Conservation (phyloP, 495 filamentous ascomycete genomes). For the Halenospora varia region DNA sequence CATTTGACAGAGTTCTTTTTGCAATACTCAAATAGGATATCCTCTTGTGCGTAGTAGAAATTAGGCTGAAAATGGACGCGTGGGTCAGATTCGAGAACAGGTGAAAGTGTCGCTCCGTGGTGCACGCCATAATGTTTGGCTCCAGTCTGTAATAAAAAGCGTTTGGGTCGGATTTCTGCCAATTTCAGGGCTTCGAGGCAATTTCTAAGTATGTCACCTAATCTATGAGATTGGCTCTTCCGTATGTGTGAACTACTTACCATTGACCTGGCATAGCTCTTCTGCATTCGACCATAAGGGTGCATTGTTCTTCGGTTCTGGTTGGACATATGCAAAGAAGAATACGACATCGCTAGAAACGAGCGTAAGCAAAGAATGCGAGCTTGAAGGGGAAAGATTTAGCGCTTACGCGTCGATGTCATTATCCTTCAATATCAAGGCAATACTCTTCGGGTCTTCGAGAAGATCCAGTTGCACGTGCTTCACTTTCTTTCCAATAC, state of each 20-base stretch:
- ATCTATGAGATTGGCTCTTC: neutral
- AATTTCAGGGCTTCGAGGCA: constrained; percentile 39
- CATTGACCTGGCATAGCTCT: constrained; percentile 39
- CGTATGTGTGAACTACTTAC: constrained; percentile 41
- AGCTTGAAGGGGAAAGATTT: too few species aligned
- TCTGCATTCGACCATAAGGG: constrained; percentile 42
- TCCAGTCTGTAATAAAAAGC: constrained; percentile 46
- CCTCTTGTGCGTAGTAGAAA: constrained; percentile 27
- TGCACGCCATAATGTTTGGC: constrained; percentile 48
- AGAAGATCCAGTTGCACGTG: constrained; percentile 47
- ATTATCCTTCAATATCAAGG: constrained; percentile 21
- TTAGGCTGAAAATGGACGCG: constrained; percentile 38
- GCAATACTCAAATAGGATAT: neutral
- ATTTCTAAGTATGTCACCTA: too few species aligned
- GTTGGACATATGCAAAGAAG: constrained; percentile 53
- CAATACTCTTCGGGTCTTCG: constrained; percentile 34
- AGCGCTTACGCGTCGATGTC: constrained; percentile 21
- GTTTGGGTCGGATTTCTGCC: constrained; percentile 36
- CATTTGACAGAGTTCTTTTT: neutral
- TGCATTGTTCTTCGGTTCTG: constrained; percentile 35
- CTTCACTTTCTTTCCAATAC: constrained; percentile 25
- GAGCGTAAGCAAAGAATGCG: constrained; percentile 34
- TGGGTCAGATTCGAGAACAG: constrained; percentile 41
- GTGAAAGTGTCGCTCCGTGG: constrained; percentile 37
- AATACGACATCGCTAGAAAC: constrained; percentile 52